Evolutionary conservation across 306 rosid genomes (phyloP).

Genomic region (Quercus gilva): DNA sequence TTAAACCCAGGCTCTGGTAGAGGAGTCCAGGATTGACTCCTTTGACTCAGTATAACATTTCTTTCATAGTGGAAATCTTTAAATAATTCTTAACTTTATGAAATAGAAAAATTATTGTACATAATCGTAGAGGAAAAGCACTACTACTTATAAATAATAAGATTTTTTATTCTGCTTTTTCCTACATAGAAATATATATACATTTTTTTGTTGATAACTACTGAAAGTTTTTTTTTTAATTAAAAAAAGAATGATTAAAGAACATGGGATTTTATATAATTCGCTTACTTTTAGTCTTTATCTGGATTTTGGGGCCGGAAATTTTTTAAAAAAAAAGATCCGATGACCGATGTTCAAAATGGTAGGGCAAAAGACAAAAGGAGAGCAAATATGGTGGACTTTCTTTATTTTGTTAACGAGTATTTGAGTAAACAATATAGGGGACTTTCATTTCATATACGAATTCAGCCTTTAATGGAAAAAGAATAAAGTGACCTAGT

Average conservation of each 20-base stretch:
- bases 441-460: neutral
- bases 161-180: too few species aligned
- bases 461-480: neutral
- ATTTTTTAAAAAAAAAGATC: neutral
- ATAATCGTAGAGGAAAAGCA: neutral
- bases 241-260: neutral
- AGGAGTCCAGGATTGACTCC: neutral
- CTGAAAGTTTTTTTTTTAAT: neutral
- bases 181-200: too few species aligned
- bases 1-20: slow-evolving; percentile 25
- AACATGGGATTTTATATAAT: neutral
- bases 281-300: neutral
- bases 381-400: too few species aligned
- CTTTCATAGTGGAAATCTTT: neutral
- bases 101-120: neutral
- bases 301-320: slow-evolving; percentile 1
- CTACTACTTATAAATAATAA: too few species aligned
- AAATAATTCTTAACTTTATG: too few species aligned
- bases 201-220: too few species aligned
- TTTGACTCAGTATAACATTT: neutral
- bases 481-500: neutral
- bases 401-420: too few species aligned
- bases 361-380: neutral
- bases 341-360: neutral
- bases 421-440: neutral